Percentiles rank a stretch among this genome's conserved stretches.
Conservation (phyloP, 2,329 filamentous ascomycete genomes). For the Lasiodiplodia theobromae region DNA sequence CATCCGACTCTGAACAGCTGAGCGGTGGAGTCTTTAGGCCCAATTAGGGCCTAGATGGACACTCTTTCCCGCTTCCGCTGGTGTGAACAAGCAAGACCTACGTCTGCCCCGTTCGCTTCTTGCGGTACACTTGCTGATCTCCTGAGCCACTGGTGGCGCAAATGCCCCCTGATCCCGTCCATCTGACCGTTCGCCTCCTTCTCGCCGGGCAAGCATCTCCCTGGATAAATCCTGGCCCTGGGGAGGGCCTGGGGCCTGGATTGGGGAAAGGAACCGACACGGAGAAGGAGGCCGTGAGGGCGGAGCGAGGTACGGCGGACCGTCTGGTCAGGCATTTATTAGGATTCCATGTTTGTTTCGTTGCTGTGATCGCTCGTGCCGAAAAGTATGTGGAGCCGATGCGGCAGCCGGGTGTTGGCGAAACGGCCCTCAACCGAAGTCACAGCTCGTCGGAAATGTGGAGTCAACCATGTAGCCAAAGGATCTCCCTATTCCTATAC, state of each 20-base stretch:
- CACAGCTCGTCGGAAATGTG: conserved; percentile 1
- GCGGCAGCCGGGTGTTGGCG: not conserved
- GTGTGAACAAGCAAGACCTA: not conserved
- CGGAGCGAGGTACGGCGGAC: not conserved
- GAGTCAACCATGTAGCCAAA: not conserved
- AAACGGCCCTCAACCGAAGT: conserved; percentile 8
- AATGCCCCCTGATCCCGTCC: not conserved
- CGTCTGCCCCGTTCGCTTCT: conserved; percentile 14
- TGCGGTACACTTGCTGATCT: conserved; percentile 18
- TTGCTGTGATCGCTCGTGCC: conserved; percentile 15
- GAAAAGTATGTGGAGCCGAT: conserved; percentile 12
- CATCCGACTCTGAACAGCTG: not conserved
- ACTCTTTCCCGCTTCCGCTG: conserved; percentile 4
- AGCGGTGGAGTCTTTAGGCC: conserved; percentile 8
- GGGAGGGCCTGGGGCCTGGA: not conserved
- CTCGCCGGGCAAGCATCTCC: conserved; percentile 6
- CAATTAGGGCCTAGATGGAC: not conserved
- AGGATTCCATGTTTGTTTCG: not conserved
- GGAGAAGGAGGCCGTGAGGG: not conserved
- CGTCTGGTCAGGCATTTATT: not conserved
- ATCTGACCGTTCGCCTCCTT: not conserved
- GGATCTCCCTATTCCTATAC: not conserved
- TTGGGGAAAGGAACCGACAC: not conserved
- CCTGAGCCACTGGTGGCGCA: conserved; percentile 11
- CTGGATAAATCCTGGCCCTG: not conserved